phyloP scores from a whole-genome alignment of 2,329 filamentous ascomycete species.

The Fusarium euwallaceae region DNA sequence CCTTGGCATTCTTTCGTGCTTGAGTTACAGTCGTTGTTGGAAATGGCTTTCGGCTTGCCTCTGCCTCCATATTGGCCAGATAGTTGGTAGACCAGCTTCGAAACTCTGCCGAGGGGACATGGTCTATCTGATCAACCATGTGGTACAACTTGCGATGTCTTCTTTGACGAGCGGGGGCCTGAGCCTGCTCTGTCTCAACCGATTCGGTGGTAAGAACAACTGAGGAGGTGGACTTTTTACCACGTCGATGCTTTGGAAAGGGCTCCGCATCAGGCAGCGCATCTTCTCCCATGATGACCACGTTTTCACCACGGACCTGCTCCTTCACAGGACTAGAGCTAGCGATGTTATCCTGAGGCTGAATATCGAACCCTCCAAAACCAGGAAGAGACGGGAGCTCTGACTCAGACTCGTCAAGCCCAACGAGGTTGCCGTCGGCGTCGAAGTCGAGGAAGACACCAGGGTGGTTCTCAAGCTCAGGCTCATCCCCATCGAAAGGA shows the following conservation, averaged over 20 bases:
- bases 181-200: constrained; percentile 34
- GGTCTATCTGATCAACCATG: constrained; percentile 51
- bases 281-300: constrained; percentile 55
- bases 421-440: constrained; percentile 63
- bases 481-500: constrained; percentile 56
- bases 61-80: constrained; percentile 66
- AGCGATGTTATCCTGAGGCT: constrained; percentile 24
- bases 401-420: constrained; percentile 53
- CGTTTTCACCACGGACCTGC: constrained; percentile 48
- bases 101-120: constrained; percentile 54
- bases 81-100: constrained; percentile 60
- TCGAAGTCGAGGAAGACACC: constrained; percentile 65
- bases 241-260: constrained; percentile 46
- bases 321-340: constrained; percentile 11
- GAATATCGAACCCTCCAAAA: constrained; percentile 23
- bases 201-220: constrained; percentile 40
- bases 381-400: constrained; percentile 59
- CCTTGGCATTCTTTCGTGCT: constrained; percentile 55
- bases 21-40: constrained; percentile 50
- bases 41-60: neutral
- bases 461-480: constrained; percentile 52
- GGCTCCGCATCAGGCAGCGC: constrained; percentile 55
- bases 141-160: constrained; percentile 45
- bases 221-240: constrained; percentile 27
- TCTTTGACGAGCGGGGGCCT: constrained; percentile 37